Percentiles rank a stretch among this genome's conserved stretches.
phyloP scores from a whole-genome alignment of 2,329 filamentous ascomycete genomes.

The Rasamsonia emersonii region DNA sequence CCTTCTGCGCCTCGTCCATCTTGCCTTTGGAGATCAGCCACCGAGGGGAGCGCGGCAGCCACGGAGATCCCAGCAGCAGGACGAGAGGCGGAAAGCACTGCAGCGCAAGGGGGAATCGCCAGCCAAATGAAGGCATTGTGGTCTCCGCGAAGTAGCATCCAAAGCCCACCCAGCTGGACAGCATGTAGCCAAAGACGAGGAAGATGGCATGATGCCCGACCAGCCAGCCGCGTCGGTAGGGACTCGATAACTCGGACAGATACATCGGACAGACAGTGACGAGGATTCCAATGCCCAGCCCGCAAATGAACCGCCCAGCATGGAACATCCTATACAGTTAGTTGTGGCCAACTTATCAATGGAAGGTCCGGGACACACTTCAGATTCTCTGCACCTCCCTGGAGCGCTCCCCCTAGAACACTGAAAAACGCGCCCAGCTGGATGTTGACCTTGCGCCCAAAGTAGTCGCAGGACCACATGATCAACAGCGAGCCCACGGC shows the following conservation, averaged over 20 bases:
- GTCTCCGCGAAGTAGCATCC: constrained; percentile 36
- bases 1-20: constrained; percentile 37
- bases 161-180: constrained; percentile 38
- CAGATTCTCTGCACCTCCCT: constrained; percentile 38
- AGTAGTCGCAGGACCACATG: constrained; percentile 41
- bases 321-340: constrained; percentile 33
- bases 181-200: constrained; percentile 41
- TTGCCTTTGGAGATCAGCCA: constrained; percentile 43
- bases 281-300: constrained; percentile 35
- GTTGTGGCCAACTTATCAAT: not conserved
- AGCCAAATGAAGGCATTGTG: constrained; percentile 32
- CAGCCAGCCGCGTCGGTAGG: constrained; percentile 35
- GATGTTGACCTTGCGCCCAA: constrained; percentile 39
- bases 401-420: constrained; percentile 40
- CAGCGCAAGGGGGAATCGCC: constrained; percentile 38
- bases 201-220: constrained; percentile 41
- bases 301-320: constrained; percentile 34
- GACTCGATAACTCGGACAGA: constrained; percentile 35
- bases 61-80: constrained; percentile 32
- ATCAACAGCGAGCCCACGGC: constrained; percentile 41
- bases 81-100: constrained; percentile 33
- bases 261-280: constrained; percentile 40
- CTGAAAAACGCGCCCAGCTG: constrained; percentile 38
- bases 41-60: constrained; percentile 40
- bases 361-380: constrained; percentile 21